A percentile compares a stretch with the other conserved stretches of the same genome.
These are phyloP conservation scores for Apiotrichum domesticum DNA, from an alignment of 1,284 basidiomycete species.

Conservation along the genomic window DNA sequence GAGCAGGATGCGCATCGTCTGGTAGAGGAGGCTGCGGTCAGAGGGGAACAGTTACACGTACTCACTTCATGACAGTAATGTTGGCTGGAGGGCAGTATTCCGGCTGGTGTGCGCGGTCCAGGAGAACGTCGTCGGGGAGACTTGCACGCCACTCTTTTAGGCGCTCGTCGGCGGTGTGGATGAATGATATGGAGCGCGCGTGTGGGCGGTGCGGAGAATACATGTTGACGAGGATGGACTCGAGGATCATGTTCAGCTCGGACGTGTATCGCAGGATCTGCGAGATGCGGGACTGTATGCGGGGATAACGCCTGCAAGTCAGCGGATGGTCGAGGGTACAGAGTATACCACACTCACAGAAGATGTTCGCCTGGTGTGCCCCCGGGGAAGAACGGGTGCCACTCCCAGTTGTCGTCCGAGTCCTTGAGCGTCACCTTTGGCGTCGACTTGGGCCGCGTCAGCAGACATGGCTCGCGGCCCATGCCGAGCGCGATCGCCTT, in stretches of 20 bases:
- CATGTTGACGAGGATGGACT: slow-evolving; percentile 25
- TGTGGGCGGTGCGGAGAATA: slow-evolving; percentile 22
- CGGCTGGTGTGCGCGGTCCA: slow-evolving; percentile 10
- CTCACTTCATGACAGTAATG: slow-evolving; percentile 18
- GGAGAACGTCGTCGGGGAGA: slow-evolving; percentile 5
- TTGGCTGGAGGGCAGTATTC: slow-evolving; percentile 20
- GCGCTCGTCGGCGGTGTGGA: slow-evolving; percentile 13
- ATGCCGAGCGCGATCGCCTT: slow-evolving; percentile 18
- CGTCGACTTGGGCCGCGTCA: slow-evolving; percentile 5
- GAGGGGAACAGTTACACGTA: background rate
- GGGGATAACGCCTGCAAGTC: background rate
- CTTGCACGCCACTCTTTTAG: slow-evolving; percentile 9
- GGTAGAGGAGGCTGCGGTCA: slow-evolving; percentile 14
- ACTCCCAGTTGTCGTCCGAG: slow-evolving; percentile 15
- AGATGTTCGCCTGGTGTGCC: background rate
- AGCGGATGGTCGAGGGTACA: background rate
- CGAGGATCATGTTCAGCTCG: slow-evolving; percentile 22
- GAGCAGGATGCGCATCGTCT: slow-evolving; percentile 18
- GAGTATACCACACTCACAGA: background rate
- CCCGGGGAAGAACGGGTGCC: slow-evolving; percentile 11
- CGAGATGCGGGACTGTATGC: background rate
- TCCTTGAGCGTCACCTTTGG: slow-evolving; percentile 9
- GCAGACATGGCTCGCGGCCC: slow-evolving; percentile 20
- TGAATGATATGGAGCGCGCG: slow-evolving; percentile 17
- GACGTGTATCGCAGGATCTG: slow-evolving; percentile 10